Evolutionary conservation across 2,329 filamentous ascomycete genomes (phyloP).

Genomic region (Curvularia sp.): DNA sequence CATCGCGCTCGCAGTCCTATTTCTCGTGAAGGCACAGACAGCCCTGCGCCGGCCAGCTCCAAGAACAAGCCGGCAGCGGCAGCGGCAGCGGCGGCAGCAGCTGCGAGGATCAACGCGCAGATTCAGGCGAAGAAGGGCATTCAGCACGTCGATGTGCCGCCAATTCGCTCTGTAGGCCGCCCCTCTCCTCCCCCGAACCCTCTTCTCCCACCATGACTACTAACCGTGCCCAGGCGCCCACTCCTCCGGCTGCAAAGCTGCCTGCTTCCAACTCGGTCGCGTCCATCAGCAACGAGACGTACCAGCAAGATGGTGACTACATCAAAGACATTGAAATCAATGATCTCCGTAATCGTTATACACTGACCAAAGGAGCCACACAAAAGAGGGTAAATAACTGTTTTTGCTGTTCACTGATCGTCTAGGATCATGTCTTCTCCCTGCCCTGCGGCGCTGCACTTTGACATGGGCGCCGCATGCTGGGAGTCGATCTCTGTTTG

Average conservation of each 20-base stretch:
- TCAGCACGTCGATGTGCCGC: conserved; percentile 88
- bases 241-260: conserved; percentile 62
- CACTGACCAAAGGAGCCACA: conserved; percentile 93
- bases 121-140: conserved; percentile 75
- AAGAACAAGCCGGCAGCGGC: conserved; percentile 70
- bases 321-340: conserved; percentile 99
- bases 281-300: conserved; percentile 76
- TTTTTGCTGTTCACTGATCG: conserved; percentile 73
- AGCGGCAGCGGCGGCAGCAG: conserved; percentile 82
- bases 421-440: conserved; percentile 55
- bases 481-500: conserved; percentile 41
- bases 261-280: conserved; percentile 57
- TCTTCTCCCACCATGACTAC: conserved; percentile 2
- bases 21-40: conserved; percentile 57
- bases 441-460: conserved; percentile 30
- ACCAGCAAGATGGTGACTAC: conserved; percentile 94
- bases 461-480: conserved; percentile 62
- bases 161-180: conserved; percentile 68
- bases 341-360: conserved; percentile 94
- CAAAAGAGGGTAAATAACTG: conserved; percentile 99
- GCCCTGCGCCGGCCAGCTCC: conserved; percentile 55
- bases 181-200: background rate
- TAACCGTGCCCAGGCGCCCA: conserved; percentile 51
- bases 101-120: conserved; percentile 58
- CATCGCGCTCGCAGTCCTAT: conserved; percentile 83